These are phyloP conservation scores for Aulographum hederae DNA, from an alignment of 2,329 filamentous ascomycete genomes.

Conservation along the genomic window DNA sequence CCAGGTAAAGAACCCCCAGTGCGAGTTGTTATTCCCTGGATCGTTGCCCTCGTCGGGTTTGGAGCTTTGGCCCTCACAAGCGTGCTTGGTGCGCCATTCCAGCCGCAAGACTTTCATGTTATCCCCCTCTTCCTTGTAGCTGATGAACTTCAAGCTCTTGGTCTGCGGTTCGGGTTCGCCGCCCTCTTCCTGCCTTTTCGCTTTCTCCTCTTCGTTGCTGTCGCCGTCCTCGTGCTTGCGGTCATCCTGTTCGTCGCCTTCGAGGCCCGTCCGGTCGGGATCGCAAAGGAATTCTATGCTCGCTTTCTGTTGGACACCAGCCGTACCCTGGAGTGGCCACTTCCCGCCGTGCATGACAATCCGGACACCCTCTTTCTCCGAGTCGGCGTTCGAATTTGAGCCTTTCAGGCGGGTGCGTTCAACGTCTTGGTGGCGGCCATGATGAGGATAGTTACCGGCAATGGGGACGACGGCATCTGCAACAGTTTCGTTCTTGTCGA, in stretches of 20 bases:
- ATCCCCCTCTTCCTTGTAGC: slow-evolving; percentile 44
- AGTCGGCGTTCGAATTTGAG: slow-evolving; percentile 44
- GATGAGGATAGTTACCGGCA: slow-evolving; percentile 47
- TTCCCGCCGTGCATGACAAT: slow-evolving; percentile 46
- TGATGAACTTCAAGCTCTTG: slow-evolving; percentile 56
- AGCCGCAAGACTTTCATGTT: slow-evolving; percentile 46
- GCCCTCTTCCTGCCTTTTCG: slow-evolving; percentile 16
- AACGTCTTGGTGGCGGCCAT: slow-evolving; percentile 46
- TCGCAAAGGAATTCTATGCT: slow-evolving; percentile 80
- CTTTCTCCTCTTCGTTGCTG: slow-evolving; percentile 13
- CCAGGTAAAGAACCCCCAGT: slow-evolving; percentile 97
- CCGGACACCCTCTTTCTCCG: slow-evolving; percentile 51
- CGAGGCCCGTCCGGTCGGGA: slow-evolving; percentile 49
- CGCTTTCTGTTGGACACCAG: slow-evolving; percentile 44
- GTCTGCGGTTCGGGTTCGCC: slow-evolving; percentile 19
- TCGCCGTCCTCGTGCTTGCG: slow-evolving; percentile 34
- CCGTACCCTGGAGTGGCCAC: slow-evolving; percentile 25
- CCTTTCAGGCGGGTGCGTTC: slow-evolving; percentile 47
- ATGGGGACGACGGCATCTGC: slow-evolving; percentile 49
- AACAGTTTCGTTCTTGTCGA: slow-evolving; percentile 19
- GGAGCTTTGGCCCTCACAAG: slow-evolving; percentile 40
- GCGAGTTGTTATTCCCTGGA: slow-evolving; percentile 28
- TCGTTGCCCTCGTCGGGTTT: slow-evolving; percentile 17
- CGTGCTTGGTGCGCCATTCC: slow-evolving; percentile 76
- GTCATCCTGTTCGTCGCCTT: slow-evolving; percentile 42